phyloP scores from a whole-genome alignment of 179 eudicot species.

The Nepenthes alata region DNA sequence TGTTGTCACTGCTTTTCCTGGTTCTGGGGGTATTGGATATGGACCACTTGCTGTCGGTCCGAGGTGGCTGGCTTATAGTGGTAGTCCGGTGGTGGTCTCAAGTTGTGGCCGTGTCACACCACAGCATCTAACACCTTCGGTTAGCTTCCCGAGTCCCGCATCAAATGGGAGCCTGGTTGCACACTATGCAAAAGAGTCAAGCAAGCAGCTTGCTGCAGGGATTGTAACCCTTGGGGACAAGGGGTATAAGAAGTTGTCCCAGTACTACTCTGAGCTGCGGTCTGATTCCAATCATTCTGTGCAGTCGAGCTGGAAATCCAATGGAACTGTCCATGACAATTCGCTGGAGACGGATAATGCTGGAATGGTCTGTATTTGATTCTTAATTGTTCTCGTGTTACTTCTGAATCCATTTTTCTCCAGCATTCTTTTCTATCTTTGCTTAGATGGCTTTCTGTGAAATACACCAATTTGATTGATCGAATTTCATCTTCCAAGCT shows the following conservation, averaged over 20 bases:
- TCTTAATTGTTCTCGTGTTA: background rate
- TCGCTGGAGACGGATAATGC: conserved; percentile 37
- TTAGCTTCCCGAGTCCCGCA: conserved; percentile 33
- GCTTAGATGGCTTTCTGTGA: background rate
- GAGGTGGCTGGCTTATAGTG: conserved; percentile 89
- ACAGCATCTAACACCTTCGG: conserved; percentile 45
- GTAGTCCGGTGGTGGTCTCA: conserved; percentile 45
- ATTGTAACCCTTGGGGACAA: conserved; percentile 68
- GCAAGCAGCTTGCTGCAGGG: conserved; percentile 86
- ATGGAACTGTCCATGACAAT: conserved; percentile 41
- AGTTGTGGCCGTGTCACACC: conserved; percentile 52
- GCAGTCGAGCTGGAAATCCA: conserved; percentile 36
- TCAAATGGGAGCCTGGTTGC: conserved; percentile 73
- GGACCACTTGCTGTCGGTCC: conserved; percentile 91
- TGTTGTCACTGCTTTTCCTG: conserved; percentile 31
- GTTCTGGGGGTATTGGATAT: conserved; percentile 47
- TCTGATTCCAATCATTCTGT: conserved; percentile 44
- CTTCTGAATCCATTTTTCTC: background rate
- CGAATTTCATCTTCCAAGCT: background rate
- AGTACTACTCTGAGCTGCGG: conserved; percentile 63
- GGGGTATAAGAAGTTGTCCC: conserved; percentile 71
- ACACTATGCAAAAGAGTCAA: conserved; percentile 73
- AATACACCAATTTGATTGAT: background rate
- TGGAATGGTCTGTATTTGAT: conserved; percentile 53
- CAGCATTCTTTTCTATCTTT: background rate